Base-by-base conservation (phyloP, 73 alveolate species). In the Paraurostyla sp. region DNA sequence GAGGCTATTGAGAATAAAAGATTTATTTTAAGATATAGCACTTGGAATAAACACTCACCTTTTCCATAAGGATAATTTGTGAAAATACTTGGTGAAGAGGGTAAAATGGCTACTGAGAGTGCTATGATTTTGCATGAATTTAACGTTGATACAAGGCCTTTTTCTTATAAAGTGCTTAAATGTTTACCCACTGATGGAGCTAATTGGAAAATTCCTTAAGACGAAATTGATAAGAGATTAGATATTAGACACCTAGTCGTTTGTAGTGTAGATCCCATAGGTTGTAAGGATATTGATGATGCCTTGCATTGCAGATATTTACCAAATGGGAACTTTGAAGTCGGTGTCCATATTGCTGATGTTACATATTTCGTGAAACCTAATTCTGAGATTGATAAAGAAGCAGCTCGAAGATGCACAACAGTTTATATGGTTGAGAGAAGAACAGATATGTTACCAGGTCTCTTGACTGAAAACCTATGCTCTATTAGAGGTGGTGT, bases 341-440 rank as follows among this genome's bases (percentile, higher is more conserved):
- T 98, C n/a, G 99, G 99, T 38, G 99, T 98, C 25, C 99, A 98
- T 90, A 97, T 98, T 23, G 99, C 99, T 23, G 99, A 98, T 93
- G 99, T 98, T 0, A 92, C 99, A 43, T 97, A 98, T 75, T 98
- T 96, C 88, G 99, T 98, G 2, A 94, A 87, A 57, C 94, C 99
- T 22, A 99, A 97, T 30, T 85, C 97, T 18, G 98, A 94, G 33
- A 96, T 98, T 0, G 99, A 98, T 92, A 95, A 91, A 88, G 99
- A 97, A 52, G 99, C 99, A 0, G 98, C 99, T 30, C 95, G 97
- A 76, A 96, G 99, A 96, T 97, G 99, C 91, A 98, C 99, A 35
- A 97, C 99, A 20, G 99, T 97, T 15, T 98, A 98, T 92, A 80
- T 98, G 84, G 99, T 98, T 29, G 99, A 97, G 69, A 96, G 96